Conservation (phyloP, 73 alveolate species). For the Tetrahymena malaccensis region DNA sequence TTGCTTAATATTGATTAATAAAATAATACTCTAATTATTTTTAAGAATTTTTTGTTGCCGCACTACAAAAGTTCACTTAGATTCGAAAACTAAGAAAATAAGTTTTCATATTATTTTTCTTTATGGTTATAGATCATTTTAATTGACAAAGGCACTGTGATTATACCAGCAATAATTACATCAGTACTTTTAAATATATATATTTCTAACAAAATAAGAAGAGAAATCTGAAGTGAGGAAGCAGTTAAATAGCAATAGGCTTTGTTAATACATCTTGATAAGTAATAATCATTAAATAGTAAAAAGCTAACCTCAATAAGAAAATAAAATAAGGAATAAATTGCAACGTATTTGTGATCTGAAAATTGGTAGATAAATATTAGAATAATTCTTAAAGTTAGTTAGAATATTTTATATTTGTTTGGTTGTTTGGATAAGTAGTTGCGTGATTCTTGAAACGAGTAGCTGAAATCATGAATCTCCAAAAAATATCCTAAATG, state of each 20-base stretch:
- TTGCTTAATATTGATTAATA: neutral
- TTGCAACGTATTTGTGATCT: neutral
- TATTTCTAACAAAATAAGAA: too few relatives aligned
- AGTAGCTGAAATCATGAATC: neutral
- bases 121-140: neutral
- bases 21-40: neutral
- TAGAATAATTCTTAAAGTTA: neutral
- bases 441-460: neutral
- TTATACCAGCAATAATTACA: neutral
- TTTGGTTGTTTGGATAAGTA: neutral
- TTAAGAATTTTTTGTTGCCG: neutral
- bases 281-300: neutral
- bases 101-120: neutral
- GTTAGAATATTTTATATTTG: too few relatives aligned
- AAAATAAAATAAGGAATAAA: neutral
- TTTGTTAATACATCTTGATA: neutral
- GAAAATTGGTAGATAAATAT: too few relatives aligned
- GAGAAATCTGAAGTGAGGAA: neutral
- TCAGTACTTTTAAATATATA: neutral
- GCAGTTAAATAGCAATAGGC: neutral
- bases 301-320: neutral
- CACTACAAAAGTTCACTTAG: neutral
- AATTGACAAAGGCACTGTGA: neutral
- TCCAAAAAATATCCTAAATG: neutral
- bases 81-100: too few relatives aligned